Percentiles rank a stretch among this genome's conserved stretches.
phyloP scores from a whole-genome alignment of 768 basidiomycete genomes.

The Kwoniella mangroviensis region DNA sequence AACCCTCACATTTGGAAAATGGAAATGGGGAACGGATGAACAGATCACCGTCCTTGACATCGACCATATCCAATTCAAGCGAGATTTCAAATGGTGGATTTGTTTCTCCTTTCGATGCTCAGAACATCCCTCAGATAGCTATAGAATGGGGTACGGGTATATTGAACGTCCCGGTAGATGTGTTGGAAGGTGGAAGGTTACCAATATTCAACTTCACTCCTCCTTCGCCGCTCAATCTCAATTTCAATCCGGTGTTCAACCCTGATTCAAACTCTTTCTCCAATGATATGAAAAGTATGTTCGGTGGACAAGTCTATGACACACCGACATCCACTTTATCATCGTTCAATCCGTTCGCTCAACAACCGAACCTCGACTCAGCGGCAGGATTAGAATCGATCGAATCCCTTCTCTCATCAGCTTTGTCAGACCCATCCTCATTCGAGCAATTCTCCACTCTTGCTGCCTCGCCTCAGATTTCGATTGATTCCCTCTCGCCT shows the following conservation, averaged over 20 bases:
- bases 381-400: slow-evolving; percentile 17
- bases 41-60: slow-evolving; percentile 1
- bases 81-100: slow-evolving; percentile 25
- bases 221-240: slow-evolving; percentile 16
- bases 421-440: slow-evolving; percentile 19
- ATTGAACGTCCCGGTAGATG: slow-evolving; percentile 18
- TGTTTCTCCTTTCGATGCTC: slow-evolving; percentile 17
- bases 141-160: slow-evolving; percentile 19
- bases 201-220: slow-evolving; percentile 24
- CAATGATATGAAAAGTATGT: not conserved
- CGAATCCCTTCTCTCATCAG: slow-evolving; percentile 16
- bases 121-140: slow-evolving; percentile 10
- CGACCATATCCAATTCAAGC: slow-evolving; percentile 2
- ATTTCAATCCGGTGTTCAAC: slow-evolving; percentile 14
- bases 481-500: slow-evolving; percentile 4
- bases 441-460: slow-evolving; percentile 20
- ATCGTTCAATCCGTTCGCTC: not conserved
- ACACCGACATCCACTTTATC: not conserved
- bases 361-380: not conserved
- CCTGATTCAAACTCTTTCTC: not conserved
- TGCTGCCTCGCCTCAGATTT: slow-evolving; percentile 21
- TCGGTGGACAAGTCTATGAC: not conserved
- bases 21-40: slow-evolving; percentile 4
- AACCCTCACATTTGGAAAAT: not conserved
- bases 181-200: slow-evolving; percentile 3